Evolutionary conservation across 2,329 filamentous ascomycete species (phyloP).

Genomic region (Ceratocystis cubensis): DNA sequence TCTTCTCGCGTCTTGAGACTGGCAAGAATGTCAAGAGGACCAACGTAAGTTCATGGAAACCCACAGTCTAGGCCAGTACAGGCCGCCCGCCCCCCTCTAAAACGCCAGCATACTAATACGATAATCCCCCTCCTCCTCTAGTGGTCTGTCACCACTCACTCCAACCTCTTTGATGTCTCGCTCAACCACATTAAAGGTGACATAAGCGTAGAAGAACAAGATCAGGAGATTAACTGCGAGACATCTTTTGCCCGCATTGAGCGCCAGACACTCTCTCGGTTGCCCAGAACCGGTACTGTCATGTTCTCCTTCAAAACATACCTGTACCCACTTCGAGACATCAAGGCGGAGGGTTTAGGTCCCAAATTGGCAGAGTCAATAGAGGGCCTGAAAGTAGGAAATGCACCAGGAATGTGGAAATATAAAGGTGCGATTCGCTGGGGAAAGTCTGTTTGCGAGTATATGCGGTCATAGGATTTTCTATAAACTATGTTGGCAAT

Average conservation of each 20-base stretch:
- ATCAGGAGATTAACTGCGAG: slow-evolving; percentile 31
- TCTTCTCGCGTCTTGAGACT: slow-evolving; percentile 37
- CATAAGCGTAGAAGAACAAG: slow-evolving; percentile 27
- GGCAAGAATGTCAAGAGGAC: slow-evolving; percentile 39
- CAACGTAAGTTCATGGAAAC: slow-evolving; percentile 31
- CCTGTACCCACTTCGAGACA: slow-evolving; percentile 36
- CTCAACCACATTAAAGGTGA: slow-evolving; percentile 30
- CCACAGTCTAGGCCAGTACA: neutral
- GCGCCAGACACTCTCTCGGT: slow-evolving; percentile 39
- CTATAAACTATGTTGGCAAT: neutral
- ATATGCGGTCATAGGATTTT: slow-evolving; percentile 29
- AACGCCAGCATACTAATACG: neutral
- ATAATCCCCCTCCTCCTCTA: slow-evolving; percentile 23
- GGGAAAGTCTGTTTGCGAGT: slow-evolving; percentile 37
- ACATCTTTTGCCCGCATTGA: slow-evolving; percentile 35
- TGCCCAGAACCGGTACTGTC: slow-evolving; percentile 36
- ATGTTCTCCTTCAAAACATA: slow-evolving; percentile 47
- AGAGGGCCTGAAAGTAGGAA: slow-evolving; percentile 39
- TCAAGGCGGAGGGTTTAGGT: slow-evolving; percentile 39
- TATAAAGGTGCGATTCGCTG: slow-evolving; percentile 41
- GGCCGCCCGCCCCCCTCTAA: neutral
- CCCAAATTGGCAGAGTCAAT: slow-evolving; percentile 38
- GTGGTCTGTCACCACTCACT: slow-evolving; percentile 39
- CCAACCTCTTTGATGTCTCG: slow-evolving; percentile 31
- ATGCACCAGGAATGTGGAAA: slow-evolving; percentile 41